These are phyloP conservation scores for Chlamydomonas sp. DNA, from an alignment of 139 green algal genomes.

Conservation along the genomic window DNA sequence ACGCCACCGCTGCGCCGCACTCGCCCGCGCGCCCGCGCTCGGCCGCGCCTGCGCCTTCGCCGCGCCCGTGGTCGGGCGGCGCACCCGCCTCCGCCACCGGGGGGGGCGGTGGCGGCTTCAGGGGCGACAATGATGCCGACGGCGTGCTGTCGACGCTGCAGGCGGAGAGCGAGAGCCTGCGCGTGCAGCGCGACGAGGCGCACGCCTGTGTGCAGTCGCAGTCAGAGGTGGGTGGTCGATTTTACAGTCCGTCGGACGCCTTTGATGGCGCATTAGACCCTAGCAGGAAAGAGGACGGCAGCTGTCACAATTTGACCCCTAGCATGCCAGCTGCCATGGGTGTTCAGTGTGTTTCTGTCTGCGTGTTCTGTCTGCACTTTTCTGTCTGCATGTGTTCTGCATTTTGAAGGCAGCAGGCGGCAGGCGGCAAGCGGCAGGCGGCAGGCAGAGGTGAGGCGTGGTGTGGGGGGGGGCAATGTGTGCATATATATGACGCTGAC, in stretches of 20 bases:
- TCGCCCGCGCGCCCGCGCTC: not conserved
- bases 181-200: slow-evolving; percentile 16
- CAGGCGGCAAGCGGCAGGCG: no score
- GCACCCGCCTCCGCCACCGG: not conserved
- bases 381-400: no score
- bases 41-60: no score
- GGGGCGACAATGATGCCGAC: not conserved
- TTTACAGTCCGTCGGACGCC: not conserved
- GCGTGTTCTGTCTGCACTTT: no score
- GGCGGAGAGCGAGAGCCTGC: slow-evolving; percentile 14
- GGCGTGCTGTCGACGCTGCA: not conserved
- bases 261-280: not conserved
- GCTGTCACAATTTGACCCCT: not conserved
- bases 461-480: no score
- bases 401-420: no score
- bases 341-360: slow-evolving; percentile 2
- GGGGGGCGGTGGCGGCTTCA: not conserved
- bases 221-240: not conserved
- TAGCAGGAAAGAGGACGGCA: not conserved
- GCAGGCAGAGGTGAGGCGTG: no score
- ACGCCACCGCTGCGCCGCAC: not conserved
- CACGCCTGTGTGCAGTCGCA: slow-evolving; percentile 21
- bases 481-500: no score
- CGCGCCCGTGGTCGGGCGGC: no score
- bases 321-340: not conserved